A percentile compares a stretch with the other conserved stretches of the same genome.
These are phyloP conservation scores for Quercus bicolor DNA, from an alignment of 306 rosid species.

Conservation along the genomic window DNA sequence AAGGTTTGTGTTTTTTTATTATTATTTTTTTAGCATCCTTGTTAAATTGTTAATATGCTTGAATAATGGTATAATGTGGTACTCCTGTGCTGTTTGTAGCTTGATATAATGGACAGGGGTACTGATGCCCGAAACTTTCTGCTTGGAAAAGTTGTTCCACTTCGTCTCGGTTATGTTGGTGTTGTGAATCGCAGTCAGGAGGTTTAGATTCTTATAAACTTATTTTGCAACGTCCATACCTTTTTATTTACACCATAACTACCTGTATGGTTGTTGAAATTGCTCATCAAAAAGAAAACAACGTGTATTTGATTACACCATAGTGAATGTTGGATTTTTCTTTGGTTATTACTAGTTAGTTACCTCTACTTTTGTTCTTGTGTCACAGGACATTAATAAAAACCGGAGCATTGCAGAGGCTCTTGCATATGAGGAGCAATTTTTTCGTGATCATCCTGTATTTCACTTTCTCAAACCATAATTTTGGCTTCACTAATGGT, in stretches of 20 bases:
- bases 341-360: constrained; percentile 10
- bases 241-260: not conserved
- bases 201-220: constrained; percentile 37
- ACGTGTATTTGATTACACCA: not conserved
- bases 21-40: not conserved
- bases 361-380: not conserved
- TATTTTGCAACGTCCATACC: not conserved
- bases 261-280: not conserved
- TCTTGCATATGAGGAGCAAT: constrained; percentile 76
- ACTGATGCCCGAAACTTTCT: constrained; percentile 96
- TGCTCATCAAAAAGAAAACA: not conserved
- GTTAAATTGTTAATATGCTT: not conserved
- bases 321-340: constrained; percentile 2
- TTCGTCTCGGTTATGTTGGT: constrained; percentile 91
- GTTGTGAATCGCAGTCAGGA: constrained; percentile 99
- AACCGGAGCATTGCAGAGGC: constrained; percentile 92
- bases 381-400: constrained; percentile 66
- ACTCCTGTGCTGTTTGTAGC: constrained; percentile 33
- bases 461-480: constrained; percentile 12
- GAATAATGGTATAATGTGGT: not conserved
- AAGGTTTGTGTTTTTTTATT: constrained; percentile 51
- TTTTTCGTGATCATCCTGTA: constrained; percentile 92
- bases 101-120: constrained; percentile 99
- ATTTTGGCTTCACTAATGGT: not conserved
- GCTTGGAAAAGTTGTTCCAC: constrained; percentile 91